These are phyloP conservation scores for Phaeosphaeria sp. DNA, from an alignment of 2,329 filamentous ascomycete species.

Conservation along the genomic window DNA sequence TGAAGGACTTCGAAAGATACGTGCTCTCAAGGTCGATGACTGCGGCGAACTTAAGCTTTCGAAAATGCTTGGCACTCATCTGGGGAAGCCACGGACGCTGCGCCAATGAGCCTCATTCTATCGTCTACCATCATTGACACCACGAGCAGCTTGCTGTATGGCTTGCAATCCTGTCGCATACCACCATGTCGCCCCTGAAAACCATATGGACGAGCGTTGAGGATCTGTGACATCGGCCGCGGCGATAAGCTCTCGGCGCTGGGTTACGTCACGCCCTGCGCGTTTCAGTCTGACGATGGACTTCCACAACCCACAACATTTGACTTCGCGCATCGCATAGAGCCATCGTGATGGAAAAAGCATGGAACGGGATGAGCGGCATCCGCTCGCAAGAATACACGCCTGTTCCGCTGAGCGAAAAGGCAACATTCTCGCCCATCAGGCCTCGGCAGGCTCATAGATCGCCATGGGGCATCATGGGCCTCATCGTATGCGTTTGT, in stretches of 20 bases:
- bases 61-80: background rate
- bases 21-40: background rate
- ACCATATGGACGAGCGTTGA: background rate
- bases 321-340: background rate
- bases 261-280: conserved; percentile 5
- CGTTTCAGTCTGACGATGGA: background rate
- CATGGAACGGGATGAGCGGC: conserved; percentile 41
- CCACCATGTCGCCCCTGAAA: background rate
- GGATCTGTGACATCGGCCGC: background rate
- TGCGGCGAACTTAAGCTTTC: background rate
- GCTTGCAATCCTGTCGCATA: background rate
- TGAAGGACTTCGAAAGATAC: background rate
- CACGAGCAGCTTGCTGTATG: background rate
- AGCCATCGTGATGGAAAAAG: conserved; percentile 25
- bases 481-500: conserved; percentile 25
- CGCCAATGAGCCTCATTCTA: background rate
- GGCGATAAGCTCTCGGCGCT: conserved; percentile 1
- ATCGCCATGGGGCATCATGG: conserved; percentile 12
- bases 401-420: conserved; percentile 39
- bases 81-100: background rate
- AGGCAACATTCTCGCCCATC: conserved; percentile 26
- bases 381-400: conserved; percentile 31
- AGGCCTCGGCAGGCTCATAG: conserved; percentile 22
- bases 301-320: background rate
- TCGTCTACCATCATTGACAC: background rate